Evolutionary conservation across 768 basidiomycete genomes (phyloP), one percentile per base, ranked within the genome.

Genomic region (Mrakia frigida): DNA sequence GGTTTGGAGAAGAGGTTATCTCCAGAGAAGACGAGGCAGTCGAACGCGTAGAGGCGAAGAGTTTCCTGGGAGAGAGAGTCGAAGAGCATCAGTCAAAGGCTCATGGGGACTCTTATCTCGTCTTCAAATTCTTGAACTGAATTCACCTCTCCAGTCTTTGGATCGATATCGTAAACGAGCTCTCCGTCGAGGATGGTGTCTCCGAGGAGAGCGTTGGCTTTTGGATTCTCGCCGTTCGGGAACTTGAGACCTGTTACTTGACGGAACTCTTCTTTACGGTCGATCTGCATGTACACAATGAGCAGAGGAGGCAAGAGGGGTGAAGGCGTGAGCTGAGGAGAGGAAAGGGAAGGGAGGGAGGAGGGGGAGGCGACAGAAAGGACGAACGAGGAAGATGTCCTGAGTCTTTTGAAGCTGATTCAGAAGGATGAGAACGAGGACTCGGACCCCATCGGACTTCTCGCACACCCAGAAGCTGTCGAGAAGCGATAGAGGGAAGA

Each of bases 391-490:
- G 84, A 89, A 97, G 4, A 91, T 88, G 70, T 86, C 85, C 79
- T 86, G 86, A 65, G 81, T 82, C 35, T 81, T 56, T 86, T 79
- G 85, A 85, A 72, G 87, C 80, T 46, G 83, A 80, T 85, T 91
- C 86, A 70, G 90, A 87, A 82, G 87, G 70, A 98, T 87, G 76
- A 96, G 85, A 71, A 98, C 88, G 39, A 99, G 86, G 56, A 98
- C 92, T 50, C 97, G 89, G 71, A 99, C 82, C 18, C 97, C 97
- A 82, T 98, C 97, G 18, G 93, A 96, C 86, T 98, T 98, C 86
- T 99, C 97, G 85, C 94, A 97, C 60, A 99, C 97, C 96, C 96
- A 99, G 84, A 92, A 99, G 82, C 95, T 98, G 82, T 67, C 37
- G 23, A 65, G 52, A 9, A 14, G 72, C 9, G 21, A 7, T 25